These are phyloP conservation scores for Tolypocladium ovalisporum DNA, from an alignment of 2,329 filamentous ascomycete genomes.

Conservation along the genomic window DNA sequence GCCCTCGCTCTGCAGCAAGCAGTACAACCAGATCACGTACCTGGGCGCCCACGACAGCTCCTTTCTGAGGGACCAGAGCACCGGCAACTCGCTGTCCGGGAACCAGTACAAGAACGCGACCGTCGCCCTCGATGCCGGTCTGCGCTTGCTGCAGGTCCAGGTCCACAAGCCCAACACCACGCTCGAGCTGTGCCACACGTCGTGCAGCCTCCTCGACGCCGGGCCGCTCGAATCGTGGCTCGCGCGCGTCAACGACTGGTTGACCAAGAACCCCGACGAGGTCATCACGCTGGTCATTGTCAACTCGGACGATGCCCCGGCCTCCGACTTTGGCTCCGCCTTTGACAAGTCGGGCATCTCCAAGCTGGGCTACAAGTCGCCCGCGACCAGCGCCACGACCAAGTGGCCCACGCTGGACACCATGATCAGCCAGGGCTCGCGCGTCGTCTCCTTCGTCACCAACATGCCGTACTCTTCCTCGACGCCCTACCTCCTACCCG, in stretches of 20 bases:
- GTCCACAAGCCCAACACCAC: constrained; percentile 50
- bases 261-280: constrained; percentile 59
- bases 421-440: constrained; percentile 53
- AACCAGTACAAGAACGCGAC: constrained; percentile 70
- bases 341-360: constrained; percentile 50
- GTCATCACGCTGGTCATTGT: constrained; percentile 67
- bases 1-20: constrained; percentile 56
- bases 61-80: constrained; percentile 56
- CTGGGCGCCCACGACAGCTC: constrained; percentile 67
- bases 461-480: constrained; percentile 29
- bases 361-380: constrained; percentile 48
- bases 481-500: constrained; percentile 49
- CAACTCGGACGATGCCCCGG: constrained; percentile 51
- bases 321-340: constrained; percentile 40
- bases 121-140: constrained; percentile 56
- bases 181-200: constrained; percentile 61
- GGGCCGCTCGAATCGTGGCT: constrained; percentile 57
- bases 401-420: constrained; percentile 62
- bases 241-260: constrained; percentile 52
- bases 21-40: constrained; percentile 68
- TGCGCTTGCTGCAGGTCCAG: constrained; percentile 62
- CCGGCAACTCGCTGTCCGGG: constrained; percentile 50
- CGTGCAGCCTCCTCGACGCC: constrained; percentile 57
- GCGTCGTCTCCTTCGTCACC: constrained; percentile 60
- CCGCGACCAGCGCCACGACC: constrained; percentile 26